Conservation (phyloP, 116 monocot species). For the Papilionanthe hybrid region DNA sequence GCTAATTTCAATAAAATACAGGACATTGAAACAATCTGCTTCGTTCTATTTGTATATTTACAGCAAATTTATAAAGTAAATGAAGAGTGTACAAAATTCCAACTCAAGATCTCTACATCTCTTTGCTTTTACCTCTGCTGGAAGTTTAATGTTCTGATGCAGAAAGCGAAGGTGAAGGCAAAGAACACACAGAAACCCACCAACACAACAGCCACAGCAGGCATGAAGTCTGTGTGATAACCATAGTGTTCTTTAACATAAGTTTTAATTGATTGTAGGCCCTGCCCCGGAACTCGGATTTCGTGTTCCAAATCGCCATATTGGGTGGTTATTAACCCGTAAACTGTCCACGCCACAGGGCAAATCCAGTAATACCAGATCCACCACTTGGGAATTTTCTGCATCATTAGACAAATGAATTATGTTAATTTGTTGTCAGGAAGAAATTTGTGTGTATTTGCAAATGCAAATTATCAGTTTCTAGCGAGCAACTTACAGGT, state of each 20-base stretch:
- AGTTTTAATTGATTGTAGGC: slow-evolving; percentile 19
- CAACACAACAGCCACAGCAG: slow-evolving; percentile 32
- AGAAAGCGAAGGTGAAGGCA: slow-evolving; percentile 39
- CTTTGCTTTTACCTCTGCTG: slow-evolving; percentile 33
- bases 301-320: slow-evolving; percentile 32
- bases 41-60: too few species aligned
- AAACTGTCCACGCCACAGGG: slow-evolving; percentile 49
- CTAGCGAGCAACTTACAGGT: slow-evolving; percentile 25
- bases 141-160: slow-evolving; percentile 49
- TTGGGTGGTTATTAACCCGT: slow-evolving; percentile 47
- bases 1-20: too few species aligned
- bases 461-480: not conserved
- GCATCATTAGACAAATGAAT: slow-evolving; percentile 6
- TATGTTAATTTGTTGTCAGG: not conserved
- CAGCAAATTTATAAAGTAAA: too few species aligned
- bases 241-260: slow-evolving; percentile 36
- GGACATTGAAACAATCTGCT: too few species aligned
- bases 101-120: not conserved
- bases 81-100: not conserved
- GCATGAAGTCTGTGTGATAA: slow-evolving; percentile 32
- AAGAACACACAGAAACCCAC: slow-evolving; percentile 35
- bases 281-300: slow-evolving; percentile 29
- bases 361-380: slow-evolving; percentile 64
- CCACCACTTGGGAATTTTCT: slow-evolving; percentile 54
- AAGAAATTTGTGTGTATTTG: not conserved